Evolutionary conservation across 1,284 basidiomycete species (phyloP).

Genomic region (Rhodotorula sp.): DNA sequence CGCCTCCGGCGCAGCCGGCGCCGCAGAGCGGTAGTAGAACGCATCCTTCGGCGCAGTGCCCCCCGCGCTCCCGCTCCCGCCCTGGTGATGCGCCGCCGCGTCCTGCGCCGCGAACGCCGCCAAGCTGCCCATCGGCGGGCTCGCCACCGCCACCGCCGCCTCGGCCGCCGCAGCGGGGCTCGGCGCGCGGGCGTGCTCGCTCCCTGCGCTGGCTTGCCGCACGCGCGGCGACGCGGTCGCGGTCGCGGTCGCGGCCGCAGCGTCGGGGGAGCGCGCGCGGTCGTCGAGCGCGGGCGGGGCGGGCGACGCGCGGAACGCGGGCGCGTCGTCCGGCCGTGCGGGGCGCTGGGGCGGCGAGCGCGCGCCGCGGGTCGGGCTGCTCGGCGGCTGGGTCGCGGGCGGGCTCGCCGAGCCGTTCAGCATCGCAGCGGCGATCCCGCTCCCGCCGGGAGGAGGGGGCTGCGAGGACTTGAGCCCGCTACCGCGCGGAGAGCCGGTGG

Average conservation of each 20-base stretch:
- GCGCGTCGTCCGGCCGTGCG: not conserved
- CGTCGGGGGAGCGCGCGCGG: not conserved
- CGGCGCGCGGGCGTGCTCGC: conserved; percentile 2
- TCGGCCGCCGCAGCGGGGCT: not conserved
- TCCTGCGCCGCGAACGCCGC: conserved; percentile 26
- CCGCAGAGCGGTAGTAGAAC: conserved; percentile 17
- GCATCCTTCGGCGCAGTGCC: conserved; percentile 15
- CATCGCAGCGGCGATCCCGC: not conserved
- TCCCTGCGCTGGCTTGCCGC: not conserved
- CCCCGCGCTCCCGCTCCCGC: too few species aligned
- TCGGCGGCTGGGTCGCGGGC: not conserved
- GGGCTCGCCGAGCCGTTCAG: not conserved
- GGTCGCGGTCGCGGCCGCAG: not conserved
- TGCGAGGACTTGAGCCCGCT: conserved; percentile 9
- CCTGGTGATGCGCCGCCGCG: not conserved
- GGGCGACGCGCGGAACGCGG: not conserved
- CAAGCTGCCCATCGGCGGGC: not conserved
- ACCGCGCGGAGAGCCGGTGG: conserved; percentile 16
- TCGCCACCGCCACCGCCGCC: not conserved
- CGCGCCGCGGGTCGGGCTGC: not conserved
- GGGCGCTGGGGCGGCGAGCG: not conserved
- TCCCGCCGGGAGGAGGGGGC: not conserved
- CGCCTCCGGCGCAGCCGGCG: not conserved
- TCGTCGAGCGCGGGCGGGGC: conserved; percentile 23
- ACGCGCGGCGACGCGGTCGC: not conserved